Conservation (phyloP, 768 basidiomycete genomes). For the Tulasnella sp. region DNA sequence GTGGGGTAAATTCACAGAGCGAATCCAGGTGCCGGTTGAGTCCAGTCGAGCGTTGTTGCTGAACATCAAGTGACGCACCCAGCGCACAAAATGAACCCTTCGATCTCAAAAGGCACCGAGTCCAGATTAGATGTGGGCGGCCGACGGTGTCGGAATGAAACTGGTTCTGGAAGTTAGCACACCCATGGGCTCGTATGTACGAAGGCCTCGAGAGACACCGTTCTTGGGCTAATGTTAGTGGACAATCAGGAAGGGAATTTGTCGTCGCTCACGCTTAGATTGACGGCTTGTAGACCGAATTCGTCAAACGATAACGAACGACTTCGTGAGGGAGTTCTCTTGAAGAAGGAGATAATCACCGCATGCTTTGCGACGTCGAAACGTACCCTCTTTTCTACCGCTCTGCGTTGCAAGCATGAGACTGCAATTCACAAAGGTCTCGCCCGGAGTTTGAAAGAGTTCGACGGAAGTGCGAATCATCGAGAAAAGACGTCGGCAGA, state of each 20-base stretch:
- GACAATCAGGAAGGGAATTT: background rate
- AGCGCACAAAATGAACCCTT: background rate
- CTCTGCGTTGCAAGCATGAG: background rate
- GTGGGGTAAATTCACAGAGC: background rate
- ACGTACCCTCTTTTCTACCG: background rate
- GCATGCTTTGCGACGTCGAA: background rate
- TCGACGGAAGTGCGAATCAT: background rate
- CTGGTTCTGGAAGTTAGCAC: background rate
- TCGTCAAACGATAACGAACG: no score
- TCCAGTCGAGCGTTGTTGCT: no score
- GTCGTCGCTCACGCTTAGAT: background rate
- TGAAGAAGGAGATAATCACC: background rate
- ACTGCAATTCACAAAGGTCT: background rate
- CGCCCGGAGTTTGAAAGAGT: background rate
- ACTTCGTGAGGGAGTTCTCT: no score
- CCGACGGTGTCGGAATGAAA: background rate
- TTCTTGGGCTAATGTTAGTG: background rate
- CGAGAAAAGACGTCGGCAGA: background rate
- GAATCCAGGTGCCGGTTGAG: no score
- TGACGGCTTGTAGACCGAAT: no score
- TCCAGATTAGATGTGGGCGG: background rate
- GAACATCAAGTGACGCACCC: no score
- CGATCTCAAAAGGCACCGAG: background rate
- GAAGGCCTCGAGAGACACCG: background rate
- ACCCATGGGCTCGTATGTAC: background rate